These are phyloP conservation scores for Neostapfia colusana DNA, from an alignment of 176 grass and related monocot species.

Conservation along the genomic window DNA sequence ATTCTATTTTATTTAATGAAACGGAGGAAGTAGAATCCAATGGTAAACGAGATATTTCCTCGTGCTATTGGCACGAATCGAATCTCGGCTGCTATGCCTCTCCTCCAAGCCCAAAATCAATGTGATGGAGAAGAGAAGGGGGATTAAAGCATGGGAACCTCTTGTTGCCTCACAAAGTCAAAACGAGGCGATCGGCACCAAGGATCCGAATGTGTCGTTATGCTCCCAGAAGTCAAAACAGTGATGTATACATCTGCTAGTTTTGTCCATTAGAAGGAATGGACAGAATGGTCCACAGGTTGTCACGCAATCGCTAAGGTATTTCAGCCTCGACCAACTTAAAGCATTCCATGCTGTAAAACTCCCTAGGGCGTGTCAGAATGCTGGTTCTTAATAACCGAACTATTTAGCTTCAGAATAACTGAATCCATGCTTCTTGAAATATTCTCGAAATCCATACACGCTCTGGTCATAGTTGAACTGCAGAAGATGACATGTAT, in stretches of 20 bases:
- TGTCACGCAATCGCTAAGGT: background rate
- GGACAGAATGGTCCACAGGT: background rate
- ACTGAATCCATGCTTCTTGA: slow-evolving; percentile 72
- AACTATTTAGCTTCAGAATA: slow-evolving; percentile 54
- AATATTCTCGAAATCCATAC: slow-evolving; percentile 81
- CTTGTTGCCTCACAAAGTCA: background rate
- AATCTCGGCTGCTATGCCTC: too few species aligned
- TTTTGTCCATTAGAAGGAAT: background rate
- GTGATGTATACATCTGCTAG: background rate
- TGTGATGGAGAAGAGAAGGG: too few species aligned
- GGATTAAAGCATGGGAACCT: too few species aligned
- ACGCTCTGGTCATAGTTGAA: slow-evolving; percentile 83
- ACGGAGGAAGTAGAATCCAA: too few species aligned
- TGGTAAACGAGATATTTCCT: background rate
- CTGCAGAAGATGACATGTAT: slow-evolving; percentile 35
- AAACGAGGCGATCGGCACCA: background rate
- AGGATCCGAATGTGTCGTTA: too few species aligned
- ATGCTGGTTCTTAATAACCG: background rate
- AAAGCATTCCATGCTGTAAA: background rate
- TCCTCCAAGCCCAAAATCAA: too few species aligned
- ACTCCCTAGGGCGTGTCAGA: background rate
- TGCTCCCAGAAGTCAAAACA: background rate
- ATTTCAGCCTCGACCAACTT: background rate
- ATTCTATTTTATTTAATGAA: too few species aligned
- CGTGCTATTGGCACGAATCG: background rate